These are phyloP conservation scores for Nevesoporus exiguus DNA, from an alignment of 768 basidiomycete genomes.

Conservation along the genomic window DNA sequence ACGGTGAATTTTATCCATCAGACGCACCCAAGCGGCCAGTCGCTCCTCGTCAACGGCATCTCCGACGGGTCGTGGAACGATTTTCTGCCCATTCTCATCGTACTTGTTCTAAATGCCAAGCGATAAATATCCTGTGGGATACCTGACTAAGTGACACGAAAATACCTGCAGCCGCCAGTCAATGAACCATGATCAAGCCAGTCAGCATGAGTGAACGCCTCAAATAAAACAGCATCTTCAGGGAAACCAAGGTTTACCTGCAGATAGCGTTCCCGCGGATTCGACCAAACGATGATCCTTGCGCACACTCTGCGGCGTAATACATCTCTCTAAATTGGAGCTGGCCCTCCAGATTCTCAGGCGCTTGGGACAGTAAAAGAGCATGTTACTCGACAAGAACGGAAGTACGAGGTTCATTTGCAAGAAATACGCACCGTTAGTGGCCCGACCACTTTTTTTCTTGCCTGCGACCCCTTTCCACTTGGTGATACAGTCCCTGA, in stretches of 20 bases:
- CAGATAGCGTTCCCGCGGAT: constrained; percentile 22
- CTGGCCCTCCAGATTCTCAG: constrained; percentile 9
- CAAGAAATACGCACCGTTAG: constrained; percentile 12
- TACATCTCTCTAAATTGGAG: constrained; percentile 5
- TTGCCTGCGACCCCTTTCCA: constrained; percentile 3
- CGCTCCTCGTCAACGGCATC: constrained; percentile 12
- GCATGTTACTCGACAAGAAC: constrained; percentile 1
- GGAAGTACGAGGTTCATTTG: not conserved
- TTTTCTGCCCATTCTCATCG: constrained; percentile 3
- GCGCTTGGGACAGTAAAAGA: not conserved
- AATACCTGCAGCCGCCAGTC: constrained; percentile 9
- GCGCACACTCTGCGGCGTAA: constrained; percentile 5
- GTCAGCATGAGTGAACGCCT: not conserved
- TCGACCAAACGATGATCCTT: constrained; percentile 8
- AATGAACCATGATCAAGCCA: constrained; percentile 3
- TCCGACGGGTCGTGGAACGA: constrained; percentile 17
- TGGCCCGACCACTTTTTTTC: constrained; percentile 2
- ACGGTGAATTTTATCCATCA: constrained; percentile 5
- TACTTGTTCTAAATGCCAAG: not conserved
- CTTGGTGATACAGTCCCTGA: constrained; percentile 5
- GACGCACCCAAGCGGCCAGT: constrained; percentile 6
- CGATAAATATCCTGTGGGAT: not conserved
- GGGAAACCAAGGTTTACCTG: constrained; percentile 3
- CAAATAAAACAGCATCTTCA: constrained; percentile 4
- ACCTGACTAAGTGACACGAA: not conserved